phyloP scores from a whole-genome alignment of 306 rosid genomes.

The Mimosa bimucronata region DNA sequence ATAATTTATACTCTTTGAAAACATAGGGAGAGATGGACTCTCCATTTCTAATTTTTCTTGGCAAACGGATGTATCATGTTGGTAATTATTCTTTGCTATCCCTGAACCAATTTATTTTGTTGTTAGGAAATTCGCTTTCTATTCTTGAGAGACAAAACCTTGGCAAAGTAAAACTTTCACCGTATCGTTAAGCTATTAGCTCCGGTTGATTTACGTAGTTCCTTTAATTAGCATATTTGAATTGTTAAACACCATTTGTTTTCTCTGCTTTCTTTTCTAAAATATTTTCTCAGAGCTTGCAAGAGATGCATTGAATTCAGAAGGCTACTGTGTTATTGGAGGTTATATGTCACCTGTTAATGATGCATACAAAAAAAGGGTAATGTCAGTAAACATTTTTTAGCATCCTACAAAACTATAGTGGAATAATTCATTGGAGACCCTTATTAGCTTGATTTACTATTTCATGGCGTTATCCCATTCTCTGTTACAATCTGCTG shows the following conservation, averaged over 20 bases:
- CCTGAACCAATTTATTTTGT: not conserved
- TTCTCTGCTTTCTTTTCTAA: conserved; percentile 2
- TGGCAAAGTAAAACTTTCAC: not conserved
- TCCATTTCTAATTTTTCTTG: not conserved
- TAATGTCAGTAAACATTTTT: conserved; percentile 40
- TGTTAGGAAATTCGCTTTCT: not conserved
- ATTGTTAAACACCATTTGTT: conserved; percentile 17
- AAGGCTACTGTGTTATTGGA: conserved; percentile 81
- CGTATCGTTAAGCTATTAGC: not conserved
- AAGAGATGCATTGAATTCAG: conserved; percentile 71
- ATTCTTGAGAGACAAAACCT: not conserved
- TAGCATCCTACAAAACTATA: not conserved
- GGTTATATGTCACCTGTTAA: conserved; percentile 95
- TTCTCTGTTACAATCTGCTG: not conserved
- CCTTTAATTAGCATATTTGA: not conserved
- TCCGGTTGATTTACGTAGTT: not conserved
- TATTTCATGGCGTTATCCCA: not conserved
- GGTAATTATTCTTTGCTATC: not conserved
- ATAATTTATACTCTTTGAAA: conserved; percentile 6
- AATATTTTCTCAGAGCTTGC: conserved; percentile 70
- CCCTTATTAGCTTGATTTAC: not conserved
- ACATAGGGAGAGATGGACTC: not conserved
- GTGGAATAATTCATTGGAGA: not conserved
- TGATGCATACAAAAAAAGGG: conserved; percentile 90
- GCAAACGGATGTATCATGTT: not conserved